Conservation (phyloP, 345 rosid genomes). For the Cardamine chenopodiifolia region DNA sequence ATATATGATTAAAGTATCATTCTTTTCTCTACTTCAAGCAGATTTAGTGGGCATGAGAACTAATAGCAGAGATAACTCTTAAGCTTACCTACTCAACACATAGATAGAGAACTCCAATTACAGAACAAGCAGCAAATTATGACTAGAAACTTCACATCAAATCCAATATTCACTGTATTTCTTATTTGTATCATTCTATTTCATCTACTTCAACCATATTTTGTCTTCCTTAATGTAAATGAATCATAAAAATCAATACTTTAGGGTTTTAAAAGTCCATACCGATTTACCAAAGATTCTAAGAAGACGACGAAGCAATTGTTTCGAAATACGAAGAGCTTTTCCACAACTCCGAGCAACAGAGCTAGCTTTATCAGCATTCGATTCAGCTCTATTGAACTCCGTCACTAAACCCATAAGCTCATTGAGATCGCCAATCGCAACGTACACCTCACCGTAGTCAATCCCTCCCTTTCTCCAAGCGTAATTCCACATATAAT, state of each 20-base stretch:
- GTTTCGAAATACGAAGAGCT: constrained; percentile 53
- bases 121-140: not conserved
- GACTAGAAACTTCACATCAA: not conserved
- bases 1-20: not conserved
- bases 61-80: not conserved
- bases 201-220: not conserved
- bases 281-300: constrained; percentile 61
- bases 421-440: constrained; percentile 66
- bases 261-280: not conserved
- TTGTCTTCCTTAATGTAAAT: not conserved
- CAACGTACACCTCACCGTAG: constrained; percentile 53
- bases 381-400: constrained; percentile 52
- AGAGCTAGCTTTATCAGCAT: constrained; percentile 55
- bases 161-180: no score
- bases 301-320: constrained; percentile 53
- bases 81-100: not conserved
- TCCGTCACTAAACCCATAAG: constrained; percentile 51
- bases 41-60: not conserved
- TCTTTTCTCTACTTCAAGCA: not conserved
- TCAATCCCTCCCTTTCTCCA: constrained; percentile 60
- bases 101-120: not conserved
- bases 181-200: not conserved
- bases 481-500: constrained; percentile 71
- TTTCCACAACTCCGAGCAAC: constrained; percentile 54
- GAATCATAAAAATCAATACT: not conserved